Conservation (phyloP, 306 rosid species). For the Vigna radiata region DNA sequence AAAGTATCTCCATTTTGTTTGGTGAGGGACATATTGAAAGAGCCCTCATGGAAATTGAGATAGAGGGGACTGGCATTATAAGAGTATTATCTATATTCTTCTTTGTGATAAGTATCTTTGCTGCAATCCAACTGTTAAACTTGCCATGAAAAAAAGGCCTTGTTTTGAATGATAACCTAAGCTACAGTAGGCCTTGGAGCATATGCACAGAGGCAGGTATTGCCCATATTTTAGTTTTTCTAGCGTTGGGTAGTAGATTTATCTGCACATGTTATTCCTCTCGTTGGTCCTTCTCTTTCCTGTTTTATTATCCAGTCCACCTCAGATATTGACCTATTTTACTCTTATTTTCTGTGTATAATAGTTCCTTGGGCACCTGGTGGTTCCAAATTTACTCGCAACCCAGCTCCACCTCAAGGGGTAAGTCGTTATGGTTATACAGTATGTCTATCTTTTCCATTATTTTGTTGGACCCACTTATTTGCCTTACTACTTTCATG, state of each 20-base stretch:
- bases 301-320: not conserved
- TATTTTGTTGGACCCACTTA: conserved; percentile 14
- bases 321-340: conserved; percentile 34
- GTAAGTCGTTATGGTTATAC: conserved; percentile 54
- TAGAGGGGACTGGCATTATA: not conserved
- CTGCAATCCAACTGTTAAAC: not conserved
- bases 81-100: not conserved
- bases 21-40: not conserved
- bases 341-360: conserved; percentile 40
- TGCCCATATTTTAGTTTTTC: not conserved
- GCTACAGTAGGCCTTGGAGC: not conserved
- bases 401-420: conserved; percentile 94
- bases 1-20: not conserved
- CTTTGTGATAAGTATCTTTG: not conserved
- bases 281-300: not conserved
- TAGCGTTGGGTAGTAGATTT: not conserved
- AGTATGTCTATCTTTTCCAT: not conserved
- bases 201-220: conserved; percentile 15
- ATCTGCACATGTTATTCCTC: not conserved
- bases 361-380: conserved; percentile 99
- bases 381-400: conserved; percentile 92
- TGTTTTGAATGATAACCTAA: not conserved
- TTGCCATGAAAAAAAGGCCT: not conserved
- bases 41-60: not conserved
- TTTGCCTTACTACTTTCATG: not conserved